Percentiles rank a stretch among this genome's conserved stretches.
phyloP scores from a whole-genome alignment of 2,329 filamentous ascomycete species.

The Penicillium sp. region DNA sequence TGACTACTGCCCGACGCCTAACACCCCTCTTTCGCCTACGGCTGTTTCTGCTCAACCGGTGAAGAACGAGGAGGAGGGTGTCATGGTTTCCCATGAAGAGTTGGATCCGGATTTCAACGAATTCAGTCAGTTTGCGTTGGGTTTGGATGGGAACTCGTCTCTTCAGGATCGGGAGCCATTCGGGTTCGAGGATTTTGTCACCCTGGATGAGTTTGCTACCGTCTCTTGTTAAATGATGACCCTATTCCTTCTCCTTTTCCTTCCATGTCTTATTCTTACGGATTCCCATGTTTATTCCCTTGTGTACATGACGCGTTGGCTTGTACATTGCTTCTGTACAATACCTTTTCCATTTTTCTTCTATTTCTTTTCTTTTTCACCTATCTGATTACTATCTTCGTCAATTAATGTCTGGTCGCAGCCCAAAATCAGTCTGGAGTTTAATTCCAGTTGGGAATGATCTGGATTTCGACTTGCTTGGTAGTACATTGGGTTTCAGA shows the following conservation, averaged over 20 bases:
- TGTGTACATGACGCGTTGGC: constrained; percentile 16
- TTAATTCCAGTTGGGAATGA: constrained; percentile 6
- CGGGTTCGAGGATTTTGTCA: constrained; percentile 34
- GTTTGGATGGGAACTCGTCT: constrained; percentile 23
- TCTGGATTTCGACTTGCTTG: constrained; percentile 3
- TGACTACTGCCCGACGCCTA: constrained; percentile 34
- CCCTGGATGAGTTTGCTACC: constrained; percentile 33
- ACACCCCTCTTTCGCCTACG: constrained; percentile 30
- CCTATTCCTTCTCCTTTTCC: constrained; percentile 17
- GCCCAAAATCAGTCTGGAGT: neutral
- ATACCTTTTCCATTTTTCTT: constrained; percentile 12
- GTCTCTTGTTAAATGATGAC: constrained; percentile 21
- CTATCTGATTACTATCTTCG: neutral
- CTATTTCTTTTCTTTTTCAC: neutral
- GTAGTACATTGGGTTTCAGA: neutral
- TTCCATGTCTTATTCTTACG: constrained; percentile 6
- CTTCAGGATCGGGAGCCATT: constrained; percentile 27
- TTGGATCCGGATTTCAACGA: constrained; percentile 34
- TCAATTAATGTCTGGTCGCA: neutral
- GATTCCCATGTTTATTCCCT: constrained; percentile 7
- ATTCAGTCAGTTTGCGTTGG: constrained; percentile 34
- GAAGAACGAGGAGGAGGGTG: constrained; percentile 23
- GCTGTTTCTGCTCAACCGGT: constrained; percentile 6
- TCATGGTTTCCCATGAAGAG: constrained; percentile 28
- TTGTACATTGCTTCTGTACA: constrained; percentile 22